phyloP scores from a whole-genome alignment of 805 yeast genomes.

The Spathaspora girioi region DNA sequence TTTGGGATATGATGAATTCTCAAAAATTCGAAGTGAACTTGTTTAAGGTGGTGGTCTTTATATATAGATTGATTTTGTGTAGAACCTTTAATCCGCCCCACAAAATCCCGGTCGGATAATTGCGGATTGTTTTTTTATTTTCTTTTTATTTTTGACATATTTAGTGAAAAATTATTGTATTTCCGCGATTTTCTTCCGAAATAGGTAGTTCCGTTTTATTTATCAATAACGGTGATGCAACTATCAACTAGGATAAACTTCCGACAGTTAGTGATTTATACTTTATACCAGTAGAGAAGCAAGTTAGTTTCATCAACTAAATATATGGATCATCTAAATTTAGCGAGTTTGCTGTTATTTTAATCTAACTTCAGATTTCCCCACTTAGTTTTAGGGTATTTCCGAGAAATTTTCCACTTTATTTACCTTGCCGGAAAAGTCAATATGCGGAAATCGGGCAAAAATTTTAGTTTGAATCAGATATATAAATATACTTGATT shows the following conservation, averaged over 20 bases:
- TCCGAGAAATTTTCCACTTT: neutral
- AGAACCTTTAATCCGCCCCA: neutral
- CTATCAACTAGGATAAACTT: neutral
- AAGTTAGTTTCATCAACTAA: too few species aligned
- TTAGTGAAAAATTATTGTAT: neutral
- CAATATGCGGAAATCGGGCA: neutral
- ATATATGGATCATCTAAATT: too few species aligned
- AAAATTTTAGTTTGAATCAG: neutral
- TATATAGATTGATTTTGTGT: neutral
- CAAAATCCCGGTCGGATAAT: neutral
- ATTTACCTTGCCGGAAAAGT: neutral
- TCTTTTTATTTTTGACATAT: neutral
- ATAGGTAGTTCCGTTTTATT: neutral
- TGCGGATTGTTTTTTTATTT: neutral
- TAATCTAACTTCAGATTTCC: neutral
- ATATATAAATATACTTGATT: neutral
- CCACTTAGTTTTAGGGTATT: neutral
- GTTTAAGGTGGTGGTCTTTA: neutral
- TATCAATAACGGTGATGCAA: neutral
- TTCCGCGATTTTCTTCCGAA: neutral
- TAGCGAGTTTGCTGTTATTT: too few species aligned
- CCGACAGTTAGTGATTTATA: neutral
- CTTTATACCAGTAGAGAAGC: too few species aligned
- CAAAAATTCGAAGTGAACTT: slow-evolving; percentile 10
- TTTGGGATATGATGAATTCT: slow-evolving; percentile 23